Base-by-base conservation (phyloP, 306 rosid species). In the Dryas alaskensis region DNA sequence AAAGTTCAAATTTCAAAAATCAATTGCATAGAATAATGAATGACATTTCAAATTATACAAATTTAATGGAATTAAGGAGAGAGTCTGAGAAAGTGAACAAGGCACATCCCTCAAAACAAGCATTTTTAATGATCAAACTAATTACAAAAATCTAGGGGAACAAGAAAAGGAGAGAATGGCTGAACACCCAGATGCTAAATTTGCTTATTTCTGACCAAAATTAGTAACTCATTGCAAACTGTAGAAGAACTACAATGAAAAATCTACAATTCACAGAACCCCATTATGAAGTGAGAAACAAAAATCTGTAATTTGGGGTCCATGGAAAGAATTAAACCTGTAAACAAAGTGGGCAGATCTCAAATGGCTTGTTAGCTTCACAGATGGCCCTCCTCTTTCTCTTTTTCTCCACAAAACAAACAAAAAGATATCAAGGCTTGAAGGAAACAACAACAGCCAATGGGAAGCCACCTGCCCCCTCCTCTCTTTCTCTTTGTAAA, bases 271-370 rank as follows among this genome's bases (percentile, higher is more conserved):
- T 67, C 42, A 82, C 51, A 46, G 48, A 66, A 74, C 10, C 25
- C 27, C 54, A 65, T 37, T 14, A 51, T 47, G 44, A 8, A 59
- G 42, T 46, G 46, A 65, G 60, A 71, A 72, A 40, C 8, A 8
- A 19, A 65, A 53, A 44, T 2, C 42, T 19, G 39, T 42, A 49
- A 31, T 14, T 46, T 22, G 31, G 69, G 75, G 65, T 65, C 59
- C 65, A 79, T 73, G 51, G 69, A 61, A 70, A 69, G 45, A 76
- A 51, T 53, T 60, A 73, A 48, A 59, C 95, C 96, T 61, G 81
- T 19, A 65, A 68, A 69, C 79, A 49, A 82, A 83, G 60, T 53
- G 73, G 88, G 83, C 83, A 87, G 97, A 92, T 92, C 92, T 86
- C 81, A 78, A 80, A 84, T 40, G 42, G 54, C 55, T 79, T 60